Evolutionary conservation across 345 rosid species (phyloP).

Genomic region (Abelmoschus esculentus): DNA sequence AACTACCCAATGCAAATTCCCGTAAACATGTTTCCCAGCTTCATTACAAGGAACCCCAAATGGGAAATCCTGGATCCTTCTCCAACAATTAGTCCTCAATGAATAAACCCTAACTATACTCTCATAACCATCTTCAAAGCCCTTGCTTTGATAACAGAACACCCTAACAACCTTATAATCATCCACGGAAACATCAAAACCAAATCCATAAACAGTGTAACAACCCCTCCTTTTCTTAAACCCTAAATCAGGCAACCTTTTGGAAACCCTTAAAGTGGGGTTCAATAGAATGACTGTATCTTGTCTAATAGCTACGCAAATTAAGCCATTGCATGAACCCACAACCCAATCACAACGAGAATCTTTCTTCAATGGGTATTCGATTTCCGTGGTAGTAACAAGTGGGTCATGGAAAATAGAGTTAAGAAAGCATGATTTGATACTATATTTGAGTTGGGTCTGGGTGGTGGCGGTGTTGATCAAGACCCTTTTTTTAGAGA

Average conservation of each 20-base stretch:
- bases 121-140: background rate
- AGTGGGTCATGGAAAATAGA: background rate
- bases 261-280: background rate
- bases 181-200: slow-evolving; percentile 8
- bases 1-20: slow-evolving; percentile 5
- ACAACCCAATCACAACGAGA: background rate
- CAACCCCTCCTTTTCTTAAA: slow-evolving; percentile 8
- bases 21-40: slow-evolving; percentile 6
- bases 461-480: background rate
- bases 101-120: slow-evolving; percentile 14
- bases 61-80: slow-evolving; percentile 8
- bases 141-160: background rate
- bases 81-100: slow-evolving; percentile 11
- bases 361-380: background rate
- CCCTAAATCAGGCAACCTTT: slow-evolving; percentile 8
- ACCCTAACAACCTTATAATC: slow-evolving; percentile 13
- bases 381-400: background rate
- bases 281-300: slow-evolving; percentile 5
- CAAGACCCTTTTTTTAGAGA: background rate
- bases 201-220: slow-evolving; percentile 9
- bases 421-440: background rate
- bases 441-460: background rate
- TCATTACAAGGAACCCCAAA: slow-evolving; percentile 1
- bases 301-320: background rate
- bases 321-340: slow-evolving; percentile 13